phyloP scores from a whole-genome alignment of 768 basidiomycete species.

The Termitomyces sp. region DNA sequence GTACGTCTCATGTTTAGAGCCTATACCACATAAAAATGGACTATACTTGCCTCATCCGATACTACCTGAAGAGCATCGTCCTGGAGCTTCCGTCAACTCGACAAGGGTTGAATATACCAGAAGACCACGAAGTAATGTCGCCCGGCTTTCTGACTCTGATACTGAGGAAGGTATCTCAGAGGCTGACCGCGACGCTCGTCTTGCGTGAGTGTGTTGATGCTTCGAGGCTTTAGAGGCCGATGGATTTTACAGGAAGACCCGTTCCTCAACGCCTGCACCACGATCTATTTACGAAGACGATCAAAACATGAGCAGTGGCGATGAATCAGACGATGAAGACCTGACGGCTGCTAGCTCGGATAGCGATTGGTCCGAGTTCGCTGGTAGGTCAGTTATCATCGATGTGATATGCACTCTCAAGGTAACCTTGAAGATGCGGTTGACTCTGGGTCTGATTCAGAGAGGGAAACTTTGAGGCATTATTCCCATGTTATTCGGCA shows the following conservation, averaged over 20 bases:
- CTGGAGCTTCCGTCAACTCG: background rate
- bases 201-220: slow-evolving; percentile 49
- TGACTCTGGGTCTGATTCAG: slow-evolving; percentile 10
- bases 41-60: slow-evolving; percentile 40
- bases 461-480: slow-evolving; percentile 29
- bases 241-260: slow-evolving; percentile 39
- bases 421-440: slow-evolving; percentile 8
- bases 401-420: background rate
- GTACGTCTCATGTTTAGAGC: slow-evolving; percentile 11
- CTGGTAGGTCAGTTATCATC: slow-evolving; percentile 26
- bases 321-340: slow-evolving; percentile 78
- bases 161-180: slow-evolving; percentile 59
- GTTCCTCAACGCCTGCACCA: slow-evolving; percentile 37
- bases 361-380: slow-evolving; percentile 40
- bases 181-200: slow-evolving; percentile 62
- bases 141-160: slow-evolving; percentile 57
- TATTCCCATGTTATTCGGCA: slow-evolving; percentile 46
- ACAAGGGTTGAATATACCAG: background rate
- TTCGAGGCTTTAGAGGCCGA: background rate
- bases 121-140: slow-evolving; percentile 13
- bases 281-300: slow-evolving; percentile 37
- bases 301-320: slow-evolving; percentile 54
- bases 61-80: slow-evolving; percentile 11
- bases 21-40: slow-evolving; percentile 35
- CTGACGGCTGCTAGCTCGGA: slow-evolving; percentile 52